These are phyloP conservation scores for Penicillium fuscoglaucum DNA, from an alignment of 2,329 filamentous ascomycete species.

Conservation along the genomic window DNA sequence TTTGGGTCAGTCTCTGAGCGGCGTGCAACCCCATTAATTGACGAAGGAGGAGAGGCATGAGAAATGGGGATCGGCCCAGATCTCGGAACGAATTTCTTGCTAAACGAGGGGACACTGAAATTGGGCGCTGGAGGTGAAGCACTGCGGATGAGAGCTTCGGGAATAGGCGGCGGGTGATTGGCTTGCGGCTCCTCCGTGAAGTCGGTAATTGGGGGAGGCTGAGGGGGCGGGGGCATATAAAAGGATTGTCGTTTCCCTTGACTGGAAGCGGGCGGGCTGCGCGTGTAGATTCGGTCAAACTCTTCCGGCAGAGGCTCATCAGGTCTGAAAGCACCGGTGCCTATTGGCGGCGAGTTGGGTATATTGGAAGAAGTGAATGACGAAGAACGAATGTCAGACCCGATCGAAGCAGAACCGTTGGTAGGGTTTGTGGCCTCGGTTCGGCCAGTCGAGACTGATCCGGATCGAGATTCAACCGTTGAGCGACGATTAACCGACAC, in stretches of 20 bases:
- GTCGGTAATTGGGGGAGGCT: conserved; percentile 12
- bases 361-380: conserved; percentile 17
- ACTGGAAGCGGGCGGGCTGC: conserved; percentile 25
- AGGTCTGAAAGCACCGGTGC: conserved; percentile 12
- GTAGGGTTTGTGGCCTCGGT: conserved; percentile 25
- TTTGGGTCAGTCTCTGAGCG: conserved; percentile 20
- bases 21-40: conserved; percentile 14
- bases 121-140: conserved; percentile 42
- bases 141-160: conserved; percentile 30
- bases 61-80: conserved; percentile 14
- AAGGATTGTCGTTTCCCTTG: conserved; percentile 32
- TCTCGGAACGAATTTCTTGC: conserved; percentile 37
- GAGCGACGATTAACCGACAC: conserved; percentile 34
- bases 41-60: conserved; percentile 21
- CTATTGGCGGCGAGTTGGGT: conserved; percentile 20
- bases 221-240: conserved; percentile 14
- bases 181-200: conserved; percentile 23
- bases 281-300: conserved; percentile 14
- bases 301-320: conserved; percentile 17
- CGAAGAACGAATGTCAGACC: conserved; percentile 19
- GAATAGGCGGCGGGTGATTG: conserved; percentile 25
- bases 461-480: conserved; percentile 31
- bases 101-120: conserved; percentile 45
- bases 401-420: conserved; percentile 11
- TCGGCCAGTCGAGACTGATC: conserved; percentile 30